Evolutionary conservation across 2,329 filamentous ascomycete genomes (phyloP).

Genomic region (Exophiala calicioides): DNA sequence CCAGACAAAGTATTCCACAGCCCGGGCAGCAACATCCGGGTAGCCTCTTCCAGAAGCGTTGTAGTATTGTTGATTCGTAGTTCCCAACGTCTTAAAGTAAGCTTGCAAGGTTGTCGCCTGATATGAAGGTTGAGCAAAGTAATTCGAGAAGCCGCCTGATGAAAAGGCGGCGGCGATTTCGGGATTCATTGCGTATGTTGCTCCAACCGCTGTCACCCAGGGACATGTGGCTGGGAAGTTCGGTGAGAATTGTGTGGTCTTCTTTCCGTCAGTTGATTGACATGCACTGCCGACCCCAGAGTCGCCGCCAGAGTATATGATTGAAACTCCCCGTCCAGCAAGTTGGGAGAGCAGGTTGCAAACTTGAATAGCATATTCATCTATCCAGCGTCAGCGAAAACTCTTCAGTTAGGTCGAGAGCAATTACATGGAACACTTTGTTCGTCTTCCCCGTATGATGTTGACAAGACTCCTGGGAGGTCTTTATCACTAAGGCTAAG

Average conservation of each 20-base stretch:
- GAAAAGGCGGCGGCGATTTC: slow-evolving; percentile 59
- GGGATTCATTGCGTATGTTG: slow-evolving; percentile 54
- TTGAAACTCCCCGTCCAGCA: slow-evolving; percentile 64
- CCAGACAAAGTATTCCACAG: slow-evolving; percentile 43
- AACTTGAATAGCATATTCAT: slow-evolving; percentile 59
- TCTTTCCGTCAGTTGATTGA: slow-evolving; percentile 57
- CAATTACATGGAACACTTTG: slow-evolving; percentile 55
- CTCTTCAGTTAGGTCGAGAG: too few species aligned
- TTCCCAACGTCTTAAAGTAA: slow-evolving; percentile 47
- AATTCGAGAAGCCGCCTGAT: slow-evolving; percentile 51
- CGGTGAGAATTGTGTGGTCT: slow-evolving; percentile 54
- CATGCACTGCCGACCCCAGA: slow-evolving; percentile 59
- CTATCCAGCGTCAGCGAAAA: too few species aligned
- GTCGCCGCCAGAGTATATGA: slow-evolving; percentile 68
- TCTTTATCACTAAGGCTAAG: slow-evolving; percentile 54
- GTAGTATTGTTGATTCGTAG: slow-evolving; percentile 49
- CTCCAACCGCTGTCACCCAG: slow-evolving; percentile 64
- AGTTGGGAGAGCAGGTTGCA: slow-evolving; percentile 66
- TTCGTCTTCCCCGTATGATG: slow-evolving; percentile 72
- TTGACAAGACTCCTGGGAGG: slow-evolving; percentile 65
- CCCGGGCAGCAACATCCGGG: slow-evolving; percentile 64
- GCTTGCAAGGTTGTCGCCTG: slow-evolving; percentile 47
- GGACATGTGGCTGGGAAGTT: slow-evolving; percentile 61
- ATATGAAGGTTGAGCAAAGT: slow-evolving; percentile 51
- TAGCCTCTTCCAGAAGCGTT: slow-evolving; percentile 59